Conservation (phyloP, 306 rosid genomes). For the Citrullus amarus region DNA sequence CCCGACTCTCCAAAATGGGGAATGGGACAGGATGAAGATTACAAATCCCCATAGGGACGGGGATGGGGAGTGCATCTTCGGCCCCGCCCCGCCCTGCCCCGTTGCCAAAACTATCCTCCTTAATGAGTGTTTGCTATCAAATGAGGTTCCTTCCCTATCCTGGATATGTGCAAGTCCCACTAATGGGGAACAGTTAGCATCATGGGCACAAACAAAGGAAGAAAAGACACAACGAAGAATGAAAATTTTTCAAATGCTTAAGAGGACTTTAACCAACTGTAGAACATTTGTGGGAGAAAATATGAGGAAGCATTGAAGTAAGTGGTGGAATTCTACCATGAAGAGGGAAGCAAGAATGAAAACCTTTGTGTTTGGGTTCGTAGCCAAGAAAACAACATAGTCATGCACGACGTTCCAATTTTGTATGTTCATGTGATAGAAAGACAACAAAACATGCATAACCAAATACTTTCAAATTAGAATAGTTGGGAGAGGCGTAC, state of each 20-base stretch:
- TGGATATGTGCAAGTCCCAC: constrained; percentile 66
- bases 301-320: constrained; percentile 70
- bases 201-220: constrained; percentile 62
- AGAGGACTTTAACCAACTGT: constrained; percentile 71
- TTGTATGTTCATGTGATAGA: no score
- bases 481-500: no score
- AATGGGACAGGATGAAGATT: no score
- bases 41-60: no score
- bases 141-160: constrained; percentile 37
- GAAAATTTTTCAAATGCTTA: constrained; percentile 60
- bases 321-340: constrained; percentile 72
- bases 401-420: no score
- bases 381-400: no score
- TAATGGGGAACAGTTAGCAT: constrained; percentile 62
- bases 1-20: no score
- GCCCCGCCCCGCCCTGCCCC: no score
- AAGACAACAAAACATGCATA: no score
- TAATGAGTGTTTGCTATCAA: constrained; percentile 54
- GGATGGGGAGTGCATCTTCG: no score
- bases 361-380: no score
- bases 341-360: constrained; percentile 71
- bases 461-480: no score
- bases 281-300: constrained; percentile 73
- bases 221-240: constrained; percentile 54
- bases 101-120: constrained; percentile 20